Evolutionary conservation across 1,284 basidiomycete genomes (phyloP), one percentile per base, ranked within the genome.

Genomic region (Phenoliferia sp.): DNA sequence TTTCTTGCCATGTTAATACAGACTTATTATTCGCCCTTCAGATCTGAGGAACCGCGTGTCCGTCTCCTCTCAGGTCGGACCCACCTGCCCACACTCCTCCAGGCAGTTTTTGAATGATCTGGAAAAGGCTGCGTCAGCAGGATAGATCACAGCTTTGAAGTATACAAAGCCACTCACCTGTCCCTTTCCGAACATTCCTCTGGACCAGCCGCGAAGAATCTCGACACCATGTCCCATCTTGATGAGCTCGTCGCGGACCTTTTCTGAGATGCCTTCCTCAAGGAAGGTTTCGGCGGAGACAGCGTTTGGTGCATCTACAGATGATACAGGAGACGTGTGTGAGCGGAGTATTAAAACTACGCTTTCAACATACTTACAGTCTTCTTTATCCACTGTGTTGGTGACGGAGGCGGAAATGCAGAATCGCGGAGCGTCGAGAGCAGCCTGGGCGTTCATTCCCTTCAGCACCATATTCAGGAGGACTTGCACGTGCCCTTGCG

Each of bases 351-450:
- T n/a, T n/a, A n/a, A n/a, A n/a, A n/a, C n/a, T n/a, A n/a, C n/a
- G n/a, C n/a, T n/a, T n/a, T n/a, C n/a, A n/a, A n/a, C n/a, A n/a
- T n/a, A n/a, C 5, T 82, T 84, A 29, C 79, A 79, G n/a, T 71
- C 70, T 31, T 80, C 80, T 22, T 68, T 69, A 34, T 64, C 65
- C 9, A 19, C 17, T 26, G 5, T 52, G 5, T 61, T 52, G 0
- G 67, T 64, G 2, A 68, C 66, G 65, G 59, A 64, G 22, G 71
- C 77, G 5, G 77, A 83, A 69, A 97, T 94, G 78, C 93, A 96
- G 82, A 97, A 95, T n/a, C 94, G 86, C 3, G 93, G 94, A 0
- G 93, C 90, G 80, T 97, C 95, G 50, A 96, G 84, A 9, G 92
- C 87, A 7, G 89, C 85, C 80, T 96, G 94, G 0, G 87, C 85